Percentiles rank a stretch among this genome's conserved stretches.
Conservation (phyloP, 495 filamentous ascomycete species). For the Neurospora sp. region DNA sequence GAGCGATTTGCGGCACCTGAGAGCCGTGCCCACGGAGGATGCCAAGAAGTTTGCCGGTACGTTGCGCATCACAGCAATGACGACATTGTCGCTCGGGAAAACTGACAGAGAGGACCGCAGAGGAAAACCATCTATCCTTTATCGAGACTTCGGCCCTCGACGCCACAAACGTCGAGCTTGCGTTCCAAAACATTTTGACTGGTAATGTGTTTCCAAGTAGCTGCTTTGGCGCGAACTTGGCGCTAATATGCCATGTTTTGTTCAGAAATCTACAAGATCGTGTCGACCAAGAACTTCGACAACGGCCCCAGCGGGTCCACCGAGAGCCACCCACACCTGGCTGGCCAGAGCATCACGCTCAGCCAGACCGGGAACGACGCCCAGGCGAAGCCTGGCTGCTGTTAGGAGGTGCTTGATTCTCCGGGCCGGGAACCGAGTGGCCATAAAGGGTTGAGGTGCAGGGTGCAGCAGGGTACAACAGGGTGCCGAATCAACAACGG, state of each 20-base stretch:
- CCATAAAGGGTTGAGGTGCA: slow-evolving; percentile 12
- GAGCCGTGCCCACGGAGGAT: slow-evolving; percentile 96
- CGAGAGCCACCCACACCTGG: slow-evolving; percentile 59
- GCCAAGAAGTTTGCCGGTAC: slow-evolving; percentile 96
- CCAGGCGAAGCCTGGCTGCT: slow-evolving; percentile 79
- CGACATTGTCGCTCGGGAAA: not conserved
- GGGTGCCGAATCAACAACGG: slow-evolving; percentile 34
- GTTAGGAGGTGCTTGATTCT: slow-evolving; percentile 41
- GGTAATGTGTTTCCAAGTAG: slow-evolving; percentile 45
- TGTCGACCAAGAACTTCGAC: slow-evolving; percentile 93
- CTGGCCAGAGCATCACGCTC: slow-evolving; percentile 70
- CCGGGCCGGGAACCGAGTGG: slow-evolving; percentile 16
- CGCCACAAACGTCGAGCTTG: slow-evolving; percentile 97
- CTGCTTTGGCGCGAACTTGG: not conserved
- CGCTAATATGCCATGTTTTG: not conserved
- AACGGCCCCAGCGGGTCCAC: slow-evolving; percentile 46
- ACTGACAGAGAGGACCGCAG: slow-evolving; percentile 32
- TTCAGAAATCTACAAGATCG: slow-evolving; percentile 97
- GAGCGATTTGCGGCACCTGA: slow-evolving; percentile 97
- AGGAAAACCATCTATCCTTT: slow-evolving; percentile 92
- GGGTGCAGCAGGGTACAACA: slow-evolving; percentile 2
- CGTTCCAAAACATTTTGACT: slow-evolving; percentile 98
- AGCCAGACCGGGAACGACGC: slow-evolving; percentile 54
- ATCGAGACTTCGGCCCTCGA: slow-evolving; percentile 99
- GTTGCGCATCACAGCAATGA: slow-evolving; percentile 19